A percentile compares a stretch with the other conserved stretches of the same genome.
phyloP scores from a whole-genome alignment of 202 grass and related monocot genomes.

The Dendrocalamus latiflorus region DNA sequence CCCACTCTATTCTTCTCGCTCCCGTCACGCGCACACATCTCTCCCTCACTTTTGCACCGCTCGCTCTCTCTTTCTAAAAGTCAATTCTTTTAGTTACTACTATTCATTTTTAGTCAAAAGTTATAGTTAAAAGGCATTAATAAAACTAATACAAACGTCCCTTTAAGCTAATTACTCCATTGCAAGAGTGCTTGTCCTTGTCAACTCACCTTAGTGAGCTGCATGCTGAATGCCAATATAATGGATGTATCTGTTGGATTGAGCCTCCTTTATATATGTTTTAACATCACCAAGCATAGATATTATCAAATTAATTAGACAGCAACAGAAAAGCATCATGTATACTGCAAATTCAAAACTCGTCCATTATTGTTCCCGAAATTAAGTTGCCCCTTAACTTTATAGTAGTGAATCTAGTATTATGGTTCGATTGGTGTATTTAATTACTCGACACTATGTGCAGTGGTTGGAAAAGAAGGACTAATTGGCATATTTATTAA shows the following conservation, averaged over 20 bases:
- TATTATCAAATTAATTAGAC: not conserved
- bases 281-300: not conserved
- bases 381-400: not conserved
- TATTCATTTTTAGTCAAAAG: no score
- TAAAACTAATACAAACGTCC: no score
- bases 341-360: not conserved
- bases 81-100: no score
- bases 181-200: not conserved
- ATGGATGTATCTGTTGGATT: not conserved
- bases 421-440: not conserved
- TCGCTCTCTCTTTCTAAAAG: no score
- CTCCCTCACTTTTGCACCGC: no score
- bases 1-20: no score
- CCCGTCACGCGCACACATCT: no score
- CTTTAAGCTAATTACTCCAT: not conserved
- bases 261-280: conserved; percentile 5
- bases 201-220: not conserved
- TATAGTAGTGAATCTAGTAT: not conserved
- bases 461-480: not conserved
- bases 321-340: not conserved
- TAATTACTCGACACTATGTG: not conserved
- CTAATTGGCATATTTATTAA: not conserved
- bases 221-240: not conserved
- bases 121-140: no score
- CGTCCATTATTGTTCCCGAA: not conserved